Base-by-base conservation (phyloP, 2,329 filamentous ascomycete species). In the Fusarium hostae region DNA sequence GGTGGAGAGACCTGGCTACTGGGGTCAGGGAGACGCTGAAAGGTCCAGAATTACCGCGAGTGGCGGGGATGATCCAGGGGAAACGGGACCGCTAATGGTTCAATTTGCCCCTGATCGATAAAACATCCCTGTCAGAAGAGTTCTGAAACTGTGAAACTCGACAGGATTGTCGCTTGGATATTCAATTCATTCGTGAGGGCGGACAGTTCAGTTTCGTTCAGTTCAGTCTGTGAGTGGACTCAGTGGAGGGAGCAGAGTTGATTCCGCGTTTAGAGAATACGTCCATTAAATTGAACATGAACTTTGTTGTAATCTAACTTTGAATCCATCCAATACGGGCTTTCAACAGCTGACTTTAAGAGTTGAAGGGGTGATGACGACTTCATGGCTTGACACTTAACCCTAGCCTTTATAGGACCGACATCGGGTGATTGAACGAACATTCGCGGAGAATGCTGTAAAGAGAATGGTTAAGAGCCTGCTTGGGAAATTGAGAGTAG, bases 141-240 rank as follows among this genome's bases (percentile, higher is more conserved):
- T 58, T 63, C 72, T 76, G 74, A 76, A 76, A 75, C 74, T 54
- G 66, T 71, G 69, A 76, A 64, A 75, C 72, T 59, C 50, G 39
- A 52, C 51, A 44, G 37, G 44, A 28, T 45, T 54, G 18, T 68
- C 63, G 52, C 70, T 58, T 41, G 22, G 44, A 41, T 61, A n/a
- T 50, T 34, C 7, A 43, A n/a, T 50, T 34, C 7, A 43, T 26
- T 39, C 44, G 41, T 59, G 52, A 63, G 52, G 39, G 55, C 26
- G 9, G 47, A 26, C n/a, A 40, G 47, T 39, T 34, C 24, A 44
- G 40, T 44, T 48, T 51, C 26, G 26, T 26, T 26, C 26, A 26
- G 26, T 26, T 26, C 35, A 18, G 28, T 32, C 45, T 48, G 28
- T 22, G 28, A 11, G 45, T 48, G 11, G 45, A 48, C 45, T 48